Percentiles rank a stretch among this genome's conserved stretches.
Evolutionary conservation across 345 rosid species (phyloP).

Genomic region (Eucalyptus curtisii): DNA sequence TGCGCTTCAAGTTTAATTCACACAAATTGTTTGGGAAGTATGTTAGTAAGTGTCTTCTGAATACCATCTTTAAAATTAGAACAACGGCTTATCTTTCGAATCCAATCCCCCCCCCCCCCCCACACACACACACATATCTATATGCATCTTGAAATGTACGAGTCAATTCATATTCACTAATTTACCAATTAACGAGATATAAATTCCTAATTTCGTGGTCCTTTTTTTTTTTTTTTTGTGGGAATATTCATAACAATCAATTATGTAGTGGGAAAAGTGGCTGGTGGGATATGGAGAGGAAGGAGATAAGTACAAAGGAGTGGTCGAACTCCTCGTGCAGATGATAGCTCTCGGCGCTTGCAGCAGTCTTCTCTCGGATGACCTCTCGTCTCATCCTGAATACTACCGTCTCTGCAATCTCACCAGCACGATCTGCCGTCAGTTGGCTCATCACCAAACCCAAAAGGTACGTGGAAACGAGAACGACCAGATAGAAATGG

Average conservation of each 20-base stretch:
- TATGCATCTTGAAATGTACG: neutral
- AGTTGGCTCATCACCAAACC: slow-evolving; percentile 10
- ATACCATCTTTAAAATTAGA: neutral
- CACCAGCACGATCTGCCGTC: slow-evolving; percentile 24
- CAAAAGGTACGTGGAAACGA: slow-evolving; percentile 31
- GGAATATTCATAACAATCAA: neutral
- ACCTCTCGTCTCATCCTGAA: slow-evolving; percentile 21
- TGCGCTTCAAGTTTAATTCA: too few species aligned
- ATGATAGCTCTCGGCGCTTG: slow-evolving; percentile 35
- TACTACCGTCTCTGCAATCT: slow-evolving; percentile 25
- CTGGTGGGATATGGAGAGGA: slow-evolving; percentile 42
- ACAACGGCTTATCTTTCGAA: neutral
- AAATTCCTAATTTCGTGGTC: neutral
- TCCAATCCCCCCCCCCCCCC: too few species aligned
- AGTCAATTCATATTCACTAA: neutral
- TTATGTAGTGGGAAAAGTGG: slow-evolving; percentile 75
- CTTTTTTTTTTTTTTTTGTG: neutral
- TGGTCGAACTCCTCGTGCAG: slow-evolving; percentile 51
- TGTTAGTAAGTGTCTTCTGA: too few species aligned
- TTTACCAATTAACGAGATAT: neutral
- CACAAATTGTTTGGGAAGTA: too few species aligned
- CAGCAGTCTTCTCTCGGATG: neutral
- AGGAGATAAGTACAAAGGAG: slow-evolving; percentile 35
- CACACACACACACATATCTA: neutral
- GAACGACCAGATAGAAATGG: slow-evolving; percentile 25